Evolutionary conservation across 2,329 filamentous ascomycete species (phyloP).

Genomic region (Venturia aucupariae): DNA sequence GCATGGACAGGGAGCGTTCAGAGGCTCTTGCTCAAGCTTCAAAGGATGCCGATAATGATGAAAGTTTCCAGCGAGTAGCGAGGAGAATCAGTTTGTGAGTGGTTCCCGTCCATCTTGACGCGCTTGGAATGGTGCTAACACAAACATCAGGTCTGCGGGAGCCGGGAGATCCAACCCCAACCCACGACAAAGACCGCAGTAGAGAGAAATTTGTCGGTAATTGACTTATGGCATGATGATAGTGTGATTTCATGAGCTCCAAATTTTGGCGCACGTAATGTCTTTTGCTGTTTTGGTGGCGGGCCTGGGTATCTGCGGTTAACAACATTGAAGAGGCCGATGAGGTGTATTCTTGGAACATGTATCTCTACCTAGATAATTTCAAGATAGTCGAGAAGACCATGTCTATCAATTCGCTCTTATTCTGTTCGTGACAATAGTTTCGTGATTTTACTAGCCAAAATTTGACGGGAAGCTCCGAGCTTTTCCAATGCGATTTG

Average conservation of each 20-base stretch:
- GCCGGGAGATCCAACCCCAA: conserved; percentile 1
- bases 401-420: background rate
- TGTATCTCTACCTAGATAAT: conserved; percentile 6
- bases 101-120: background rate
- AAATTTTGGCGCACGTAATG: background rate
- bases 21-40: conserved; percentile 79
- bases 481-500: background rate
- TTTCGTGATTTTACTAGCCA: background rate
- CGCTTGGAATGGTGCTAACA: background rate
- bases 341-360: background rate
- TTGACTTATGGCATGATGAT: background rate
- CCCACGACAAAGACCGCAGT: conserved; percentile 1
- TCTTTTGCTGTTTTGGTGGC: background rate
- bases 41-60: conserved; percentile 85
- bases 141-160: background rate
- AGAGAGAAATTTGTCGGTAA: background rate
- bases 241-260: conserved; percentile 3
- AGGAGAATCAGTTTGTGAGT: conserved; percentile 93
- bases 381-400: background rate
- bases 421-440: background rate
- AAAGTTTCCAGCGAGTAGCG: conserved; percentile 75
- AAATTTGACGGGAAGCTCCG: background rate
- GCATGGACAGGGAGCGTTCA: conserved; percentile 70
- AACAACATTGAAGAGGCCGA: background rate
- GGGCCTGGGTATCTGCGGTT: background rate